Evolutionary conservation across 2,329 filamentous ascomycete species (phyloP).

Genomic region (Curvularia verruculosa): DNA sequence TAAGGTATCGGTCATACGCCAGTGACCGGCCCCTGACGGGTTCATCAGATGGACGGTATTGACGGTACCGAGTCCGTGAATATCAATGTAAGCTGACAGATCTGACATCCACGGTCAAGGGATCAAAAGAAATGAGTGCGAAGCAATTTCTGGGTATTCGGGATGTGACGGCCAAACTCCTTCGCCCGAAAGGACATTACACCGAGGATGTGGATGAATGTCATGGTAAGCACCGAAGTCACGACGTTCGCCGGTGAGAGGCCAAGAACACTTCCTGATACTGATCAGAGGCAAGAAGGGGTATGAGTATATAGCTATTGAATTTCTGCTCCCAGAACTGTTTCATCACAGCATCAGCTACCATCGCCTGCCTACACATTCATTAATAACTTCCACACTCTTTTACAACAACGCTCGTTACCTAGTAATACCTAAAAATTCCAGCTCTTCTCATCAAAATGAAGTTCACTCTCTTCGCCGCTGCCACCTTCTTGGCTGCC

Average conservation of each 20-base stretch:
- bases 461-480: conserved; percentile 1
- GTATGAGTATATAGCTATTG: conserved; percentile 1
- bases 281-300: neutral
- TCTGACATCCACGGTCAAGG: neutral
- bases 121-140: neutral
- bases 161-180: neutral
- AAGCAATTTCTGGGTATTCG: neutral
- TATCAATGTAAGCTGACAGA: neutral
- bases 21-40: neutral
- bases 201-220: neutral
- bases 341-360: neutral
- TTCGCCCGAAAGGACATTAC: neutral
- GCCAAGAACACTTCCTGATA: neutral
- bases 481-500: conserved; percentile 2
- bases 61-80: neutral
- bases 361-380: neutral
- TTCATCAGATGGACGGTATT: neutral
- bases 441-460: neutral
- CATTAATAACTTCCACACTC: conserved; percentile 1
- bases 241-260: neutral
- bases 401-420: neutral
- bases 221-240: neutral
- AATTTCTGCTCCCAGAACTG: neutral
- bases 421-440: neutral
- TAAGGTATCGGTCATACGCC: neutral